Percentiles rank a stretch among this genome's conserved stretches.
Conservation (phyloP, 768 basidiomycete genomes). For the Suillus bovinus region DNA sequence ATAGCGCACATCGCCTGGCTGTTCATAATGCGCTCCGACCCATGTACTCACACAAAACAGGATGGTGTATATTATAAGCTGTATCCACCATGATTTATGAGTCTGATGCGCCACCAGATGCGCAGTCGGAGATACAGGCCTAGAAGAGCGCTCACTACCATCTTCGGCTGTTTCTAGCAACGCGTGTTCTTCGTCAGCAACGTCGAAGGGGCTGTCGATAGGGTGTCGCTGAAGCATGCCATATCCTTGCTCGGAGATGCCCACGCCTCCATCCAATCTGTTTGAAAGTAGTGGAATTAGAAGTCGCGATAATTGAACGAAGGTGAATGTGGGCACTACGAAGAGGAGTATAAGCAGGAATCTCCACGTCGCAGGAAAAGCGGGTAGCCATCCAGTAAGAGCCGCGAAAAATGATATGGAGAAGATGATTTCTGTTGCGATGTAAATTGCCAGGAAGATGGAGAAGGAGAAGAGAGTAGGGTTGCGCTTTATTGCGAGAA, state of each 20-base stretch:
- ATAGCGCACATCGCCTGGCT: constrained; percentile 13
- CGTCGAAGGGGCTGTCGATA: not conserved
- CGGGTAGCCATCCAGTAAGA: constrained; percentile 9
- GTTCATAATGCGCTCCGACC: constrained; percentile 6
- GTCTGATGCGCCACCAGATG: no score
- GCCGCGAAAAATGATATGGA: not conserved
- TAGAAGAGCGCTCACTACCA: not conserved
- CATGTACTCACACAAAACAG: constrained; percentile 4
- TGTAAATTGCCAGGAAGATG: constrained; percentile 1
- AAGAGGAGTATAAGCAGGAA: constrained; percentile 5
- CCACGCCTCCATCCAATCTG: not conserved
- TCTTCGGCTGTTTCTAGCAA: constrained; percentile 1
- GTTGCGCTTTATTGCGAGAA: not conserved
- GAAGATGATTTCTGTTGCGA: not conserved
- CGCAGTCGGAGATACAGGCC: not conserved
- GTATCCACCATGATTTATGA: constrained; percentile 6
- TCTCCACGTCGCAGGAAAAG: constrained; percentile 12
- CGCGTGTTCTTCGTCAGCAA: not conserved
- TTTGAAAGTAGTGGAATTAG: not conserved
- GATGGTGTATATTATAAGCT: not conserved
- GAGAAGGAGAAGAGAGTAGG: constrained; percentile 7
- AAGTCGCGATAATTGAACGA: constrained; percentile 4
- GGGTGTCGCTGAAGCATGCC: constrained; percentile 1
- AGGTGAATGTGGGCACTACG: constrained; percentile 9
- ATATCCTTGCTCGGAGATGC: not conserved